phyloP scores from a whole-genome alignment of 2,329 filamentous ascomycete species.

The Monosporascus sp. region DNA sequence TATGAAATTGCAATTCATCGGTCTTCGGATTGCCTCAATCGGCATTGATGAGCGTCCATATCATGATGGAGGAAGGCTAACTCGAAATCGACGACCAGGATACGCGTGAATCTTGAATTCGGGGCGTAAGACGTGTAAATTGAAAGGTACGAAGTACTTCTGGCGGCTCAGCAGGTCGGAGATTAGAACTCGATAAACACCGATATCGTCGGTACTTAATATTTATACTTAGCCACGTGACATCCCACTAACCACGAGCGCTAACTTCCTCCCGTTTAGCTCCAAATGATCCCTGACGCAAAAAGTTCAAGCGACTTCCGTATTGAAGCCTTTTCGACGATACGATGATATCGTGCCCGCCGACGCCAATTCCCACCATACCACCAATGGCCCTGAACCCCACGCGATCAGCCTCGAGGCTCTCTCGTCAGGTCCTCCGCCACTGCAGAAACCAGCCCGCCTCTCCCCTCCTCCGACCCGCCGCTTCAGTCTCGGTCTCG shows the following conservation, averaged over 20 bases:
- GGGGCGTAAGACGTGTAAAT: conserved; percentile 6
- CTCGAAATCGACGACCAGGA: not conserved
- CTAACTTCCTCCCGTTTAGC: not conserved
- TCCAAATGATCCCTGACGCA: not conserved
- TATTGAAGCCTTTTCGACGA: not conserved
- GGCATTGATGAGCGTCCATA: conserved; percentile 4
- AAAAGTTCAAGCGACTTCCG: not conserved
- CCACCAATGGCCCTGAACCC: conserved; percentile 30
- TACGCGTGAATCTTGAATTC: not conserved
- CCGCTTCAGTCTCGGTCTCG: not conserved
- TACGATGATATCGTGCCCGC: not conserved
- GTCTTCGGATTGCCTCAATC: conserved; percentile 1
- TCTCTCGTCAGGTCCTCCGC: conserved; percentile 27
- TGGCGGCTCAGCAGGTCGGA: not conserved
- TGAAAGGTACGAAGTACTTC: not conserved
- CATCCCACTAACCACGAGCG: not conserved
- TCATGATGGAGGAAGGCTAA: not conserved
- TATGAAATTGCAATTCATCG: too few relatives aligned
- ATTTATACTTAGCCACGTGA: not conserved
- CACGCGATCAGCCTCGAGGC: conserved; percentile 25
- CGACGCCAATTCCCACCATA: not conserved
- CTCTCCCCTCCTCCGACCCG: conserved; percentile 6
- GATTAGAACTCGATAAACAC: not conserved
- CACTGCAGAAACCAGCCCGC: conserved; percentile 19
- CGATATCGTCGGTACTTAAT: not conserved